Percentiles rank a stretch among this genome's conserved stretches.
These are phyloP conservation scores for Ophiostoma fasciatum DNA, from an alignment of 2,329 filamentous ascomycete species.

Conservation along the genomic window DNA sequence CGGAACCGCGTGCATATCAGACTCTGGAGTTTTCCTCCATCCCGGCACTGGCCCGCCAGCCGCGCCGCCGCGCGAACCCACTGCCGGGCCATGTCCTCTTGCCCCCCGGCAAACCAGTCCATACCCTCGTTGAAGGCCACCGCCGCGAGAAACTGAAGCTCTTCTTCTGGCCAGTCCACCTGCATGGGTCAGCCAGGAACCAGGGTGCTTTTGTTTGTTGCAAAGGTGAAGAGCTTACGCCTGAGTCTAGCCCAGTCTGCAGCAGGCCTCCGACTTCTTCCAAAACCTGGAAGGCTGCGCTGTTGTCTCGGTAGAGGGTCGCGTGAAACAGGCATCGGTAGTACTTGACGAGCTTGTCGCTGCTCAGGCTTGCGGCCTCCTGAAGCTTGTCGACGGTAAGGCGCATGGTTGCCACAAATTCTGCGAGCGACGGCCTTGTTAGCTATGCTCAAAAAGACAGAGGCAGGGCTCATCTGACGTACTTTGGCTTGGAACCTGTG, in stretches of 20 bases:
- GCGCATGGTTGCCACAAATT: constrained; percentile 38
- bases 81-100: constrained; percentile 37
- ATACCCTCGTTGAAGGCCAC: constrained; percentile 56
- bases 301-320: constrained; percentile 41
- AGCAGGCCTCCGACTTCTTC: constrained; percentile 46
- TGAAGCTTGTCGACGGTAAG: constrained; percentile 58
- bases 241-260: constrained; percentile 17
- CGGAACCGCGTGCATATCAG: constrained; percentile 29
- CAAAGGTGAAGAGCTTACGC: too few relatives aligned
- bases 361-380: constrained; percentile 38
- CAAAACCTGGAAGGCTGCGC: constrained; percentile 43
- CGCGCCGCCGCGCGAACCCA: constrained; percentile 52
- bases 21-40: constrained; percentile 32
- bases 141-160: constrained; percentile 63
- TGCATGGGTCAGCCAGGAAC: too few relatives aligned
- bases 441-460: background rate
- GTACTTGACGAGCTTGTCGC: constrained; percentile 54
- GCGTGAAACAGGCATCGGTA: constrained; percentile 63
- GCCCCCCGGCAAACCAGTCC: constrained; percentile 43
- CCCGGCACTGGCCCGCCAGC: constrained; percentile 42
- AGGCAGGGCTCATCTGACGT: background rate
- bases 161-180: constrained; percentile 43
- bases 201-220: too few relatives aligned
- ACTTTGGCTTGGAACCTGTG: constrained; percentile 16
- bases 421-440: constrained; percentile 17